These are phyloP conservation scores for Trypanosoma scelopori DNA, from an alignment of 208 protist genomes.

Conservation along the genomic window DNA sequence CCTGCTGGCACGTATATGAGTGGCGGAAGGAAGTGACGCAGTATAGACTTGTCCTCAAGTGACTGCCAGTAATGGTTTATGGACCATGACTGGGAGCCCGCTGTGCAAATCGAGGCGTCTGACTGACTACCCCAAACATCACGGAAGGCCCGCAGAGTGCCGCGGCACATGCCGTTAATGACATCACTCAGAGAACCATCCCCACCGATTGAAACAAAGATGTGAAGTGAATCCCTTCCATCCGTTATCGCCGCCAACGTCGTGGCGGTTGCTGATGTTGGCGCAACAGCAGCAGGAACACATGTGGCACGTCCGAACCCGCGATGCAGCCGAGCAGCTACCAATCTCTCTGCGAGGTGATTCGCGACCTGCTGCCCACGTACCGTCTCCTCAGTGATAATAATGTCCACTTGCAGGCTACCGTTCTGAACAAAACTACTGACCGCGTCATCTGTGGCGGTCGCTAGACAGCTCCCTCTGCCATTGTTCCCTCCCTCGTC, in stretches of 20 bases:
- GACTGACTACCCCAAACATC: background rate
- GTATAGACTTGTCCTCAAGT: slow-evolving; percentile 45
- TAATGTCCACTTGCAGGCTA: slow-evolving; percentile 20
- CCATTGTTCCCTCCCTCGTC: background rate
- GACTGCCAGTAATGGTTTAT: slow-evolving; percentile 34
- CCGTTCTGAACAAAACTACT: background rate
- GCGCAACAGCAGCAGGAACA: background rate
- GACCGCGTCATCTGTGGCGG: background rate
- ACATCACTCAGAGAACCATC: slow-evolving; percentile 83
- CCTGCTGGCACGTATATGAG: slow-evolving; percentile 67
- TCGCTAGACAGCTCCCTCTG: background rate
- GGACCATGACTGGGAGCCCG: slow-evolving; percentile 3
- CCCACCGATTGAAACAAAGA: slow-evolving; percentile 67
- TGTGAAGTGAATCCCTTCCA: slow-evolving; percentile 19
- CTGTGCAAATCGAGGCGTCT: background rate
- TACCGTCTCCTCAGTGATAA: slow-evolving; percentile 19
- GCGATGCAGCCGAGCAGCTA: slow-evolving; percentile 4
- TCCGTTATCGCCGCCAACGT: background rate
- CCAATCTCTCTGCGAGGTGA: slow-evolving; percentile 14
- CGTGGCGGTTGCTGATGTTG: background rate
- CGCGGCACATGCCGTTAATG: slow-evolving; percentile 70
- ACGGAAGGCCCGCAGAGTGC: slow-evolving; percentile 38
- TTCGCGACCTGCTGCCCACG: slow-evolving; percentile 19
- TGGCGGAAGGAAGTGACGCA: slow-evolving; percentile 61
- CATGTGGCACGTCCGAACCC: slow-evolving; percentile 1